Percentiles rank a stretch among this genome's conserved stretches.
Conservation (phyloP, 2,329 filamentous ascomycete genomes). For the Aspergillus caelatus region DNA sequence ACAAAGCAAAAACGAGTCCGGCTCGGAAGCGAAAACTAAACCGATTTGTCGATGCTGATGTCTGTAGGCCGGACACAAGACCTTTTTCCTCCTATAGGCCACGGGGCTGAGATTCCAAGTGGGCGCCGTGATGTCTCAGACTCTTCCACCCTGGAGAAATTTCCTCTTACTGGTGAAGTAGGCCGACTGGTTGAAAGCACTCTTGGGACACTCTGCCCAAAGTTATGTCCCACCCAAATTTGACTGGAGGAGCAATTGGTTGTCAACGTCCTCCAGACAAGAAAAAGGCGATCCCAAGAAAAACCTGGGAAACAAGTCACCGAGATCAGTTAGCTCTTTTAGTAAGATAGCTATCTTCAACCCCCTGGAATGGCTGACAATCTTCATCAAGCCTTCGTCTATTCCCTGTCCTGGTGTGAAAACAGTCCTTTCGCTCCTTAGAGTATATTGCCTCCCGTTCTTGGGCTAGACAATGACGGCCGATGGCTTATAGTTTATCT, state of each 20-base stretch:
- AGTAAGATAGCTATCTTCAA: background rate
- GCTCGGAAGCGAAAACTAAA: background rate
- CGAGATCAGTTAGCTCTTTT: background rate
- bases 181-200: background rate
- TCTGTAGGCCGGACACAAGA: background rate
- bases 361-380: slow-evolving; percentile 5
- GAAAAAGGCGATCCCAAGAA: background rate
- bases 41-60: background rate
- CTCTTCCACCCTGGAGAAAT: background rate
- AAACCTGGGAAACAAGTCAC: background rate
- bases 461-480: slow-evolving; percentile 14
- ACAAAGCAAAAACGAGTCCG: background rate
- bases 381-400: slow-evolving; percentile 14
- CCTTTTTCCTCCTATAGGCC: slow-evolving; percentile 2
- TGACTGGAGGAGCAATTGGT: background rate
- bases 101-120: background rate
- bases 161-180: too few species aligned
- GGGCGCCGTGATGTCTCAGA: slow-evolving; percentile 12
- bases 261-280: background rate
- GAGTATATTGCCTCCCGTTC: slow-evolving; percentile 8
- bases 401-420: slow-evolving; percentile 2
- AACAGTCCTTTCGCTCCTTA: slow-evolving; percentile 13
- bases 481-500: slow-evolving; percentile 9
- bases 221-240: background rate
- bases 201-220: background rate